Percentiles rank a stretch among this genome's conserved stretches.
phyloP scores from a whole-genome alignment of 2,329 filamentous ascomycete species.

The Colletotrichum eremochloae region DNA sequence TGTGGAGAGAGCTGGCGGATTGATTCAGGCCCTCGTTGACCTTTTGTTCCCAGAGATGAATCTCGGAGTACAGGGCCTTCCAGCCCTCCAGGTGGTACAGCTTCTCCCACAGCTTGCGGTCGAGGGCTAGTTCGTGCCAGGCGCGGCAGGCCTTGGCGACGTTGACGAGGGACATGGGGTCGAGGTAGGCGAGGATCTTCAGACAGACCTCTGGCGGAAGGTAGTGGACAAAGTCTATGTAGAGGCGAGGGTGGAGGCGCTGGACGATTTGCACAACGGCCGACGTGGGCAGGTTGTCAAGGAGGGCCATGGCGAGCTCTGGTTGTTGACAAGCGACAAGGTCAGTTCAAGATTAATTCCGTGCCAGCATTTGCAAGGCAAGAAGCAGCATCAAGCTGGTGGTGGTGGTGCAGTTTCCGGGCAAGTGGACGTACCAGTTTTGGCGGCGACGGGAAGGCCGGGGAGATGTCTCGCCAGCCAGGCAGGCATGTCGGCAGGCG shows the following conservation, averaged over 20 bases:
- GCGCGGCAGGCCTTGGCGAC: conserved; percentile 83
- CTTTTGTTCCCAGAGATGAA: conserved; percentile 74
- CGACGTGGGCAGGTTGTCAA: conserved; percentile 84
- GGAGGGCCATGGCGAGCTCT: conserved; percentile 86
- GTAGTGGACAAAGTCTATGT: conserved; percentile 90
- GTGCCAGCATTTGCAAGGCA: too few species aligned
- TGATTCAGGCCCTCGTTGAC: conserved; percentile 61
- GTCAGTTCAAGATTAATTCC: not conserved
- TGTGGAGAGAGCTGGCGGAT: conserved; percentile 58
- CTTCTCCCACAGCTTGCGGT: conserved; percentile 87
- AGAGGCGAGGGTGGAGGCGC: conserved; percentile 83
- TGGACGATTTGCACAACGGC: conserved; percentile 85
- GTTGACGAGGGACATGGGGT: conserved; percentile 82
- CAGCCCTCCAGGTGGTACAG: conserved; percentile 90
- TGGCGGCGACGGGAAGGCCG: conserved; percentile 62
- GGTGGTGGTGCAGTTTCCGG: not conserved
- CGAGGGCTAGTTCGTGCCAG: conserved; percentile 86
- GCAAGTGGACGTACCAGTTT: conserved; percentile 58
- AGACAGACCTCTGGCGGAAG: conserved; percentile 93
- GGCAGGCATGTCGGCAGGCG: conserved; percentile 59
- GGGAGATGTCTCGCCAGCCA: conserved; percentile 66
- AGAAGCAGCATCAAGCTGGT: not conserved
- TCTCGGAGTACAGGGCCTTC: conserved; percentile 76
- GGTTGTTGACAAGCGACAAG: conserved; percentile 23
- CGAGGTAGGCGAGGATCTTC: conserved; percentile 88